Conservation (phyloP, 2,329 filamentous ascomycete species). For the Fusarium lateritium region DNA sequence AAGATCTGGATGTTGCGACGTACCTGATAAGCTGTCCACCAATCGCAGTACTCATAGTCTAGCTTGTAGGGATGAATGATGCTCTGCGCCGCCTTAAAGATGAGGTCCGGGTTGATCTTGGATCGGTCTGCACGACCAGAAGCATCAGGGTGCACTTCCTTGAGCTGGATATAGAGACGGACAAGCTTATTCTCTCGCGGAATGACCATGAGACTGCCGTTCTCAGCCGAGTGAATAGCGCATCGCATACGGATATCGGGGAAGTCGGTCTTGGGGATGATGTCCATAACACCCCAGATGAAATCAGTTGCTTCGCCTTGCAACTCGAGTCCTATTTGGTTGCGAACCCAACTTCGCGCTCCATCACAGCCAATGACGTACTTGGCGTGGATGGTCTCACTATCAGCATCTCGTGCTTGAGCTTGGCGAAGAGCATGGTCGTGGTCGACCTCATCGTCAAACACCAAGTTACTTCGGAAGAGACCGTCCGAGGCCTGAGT, state of each 20-base stretch:
- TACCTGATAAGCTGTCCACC: constrained; percentile 59
- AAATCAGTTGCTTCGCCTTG: constrained; percentile 69
- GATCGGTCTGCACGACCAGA: constrained; percentile 61
- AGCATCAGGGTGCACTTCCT: constrained; percentile 60
- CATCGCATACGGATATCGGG: constrained; percentile 72
- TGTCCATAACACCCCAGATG: constrained; percentile 66
- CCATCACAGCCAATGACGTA: constrained; percentile 80
- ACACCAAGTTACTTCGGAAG: constrained; percentile 40
- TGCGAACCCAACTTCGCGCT: constrained; percentile 75
- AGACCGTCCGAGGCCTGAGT: constrained; percentile 5
- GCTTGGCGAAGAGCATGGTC: constrained; percentile 59
- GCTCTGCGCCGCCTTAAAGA: constrained; percentile 73
- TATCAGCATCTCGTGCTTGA: constrained; percentile 39
- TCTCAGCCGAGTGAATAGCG: constrained; percentile 67
- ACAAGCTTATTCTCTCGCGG: constrained; percentile 75
- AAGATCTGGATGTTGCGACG: background rate
- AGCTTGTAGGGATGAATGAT: constrained; percentile 79
- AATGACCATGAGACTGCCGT: constrained; percentile 75
- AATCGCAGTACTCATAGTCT: constrained; percentile 72
- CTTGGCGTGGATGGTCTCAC: constrained; percentile 57
- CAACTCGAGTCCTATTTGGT: constrained; percentile 65
- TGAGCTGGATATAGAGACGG: constrained; percentile 76
- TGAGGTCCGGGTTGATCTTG: constrained; percentile 74
- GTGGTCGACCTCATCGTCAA: constrained; percentile 68
- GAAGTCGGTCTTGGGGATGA: constrained; percentile 65